Evolutionary conservation across 2,329 filamentous ascomycete genomes (phyloP).

Genomic region (Fusarium tuaranense): DNA sequence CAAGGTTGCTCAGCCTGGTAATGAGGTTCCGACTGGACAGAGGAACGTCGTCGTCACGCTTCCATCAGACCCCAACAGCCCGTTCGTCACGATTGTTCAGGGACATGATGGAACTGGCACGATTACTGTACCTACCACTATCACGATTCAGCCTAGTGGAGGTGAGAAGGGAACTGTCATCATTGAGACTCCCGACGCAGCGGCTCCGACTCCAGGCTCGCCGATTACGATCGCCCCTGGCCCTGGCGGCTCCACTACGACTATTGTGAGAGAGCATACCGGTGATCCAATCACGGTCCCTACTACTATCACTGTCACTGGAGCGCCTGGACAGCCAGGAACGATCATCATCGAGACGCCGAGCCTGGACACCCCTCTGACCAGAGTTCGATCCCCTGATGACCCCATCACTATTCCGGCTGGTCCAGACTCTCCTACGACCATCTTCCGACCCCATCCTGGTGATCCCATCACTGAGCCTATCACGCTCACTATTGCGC

Average conservation of each 20-base stretch:
- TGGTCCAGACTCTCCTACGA: conserved; percentile 2
- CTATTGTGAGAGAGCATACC: conserved; percentile 27
- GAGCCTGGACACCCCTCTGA: not conserved
- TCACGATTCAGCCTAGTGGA: conserved; percentile 17
- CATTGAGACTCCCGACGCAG: conserved; percentile 26
- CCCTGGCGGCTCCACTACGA: conserved; percentile 18
- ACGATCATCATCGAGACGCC: conserved; percentile 13
- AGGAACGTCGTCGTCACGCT: conserved; percentile 18
- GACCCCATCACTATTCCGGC: conserved; percentile 27
- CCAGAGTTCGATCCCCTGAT: conserved; percentile 7
- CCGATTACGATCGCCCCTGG: conserved; percentile 32
- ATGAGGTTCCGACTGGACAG: conserved; percentile 23
- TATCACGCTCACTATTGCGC: conserved; percentile 25
- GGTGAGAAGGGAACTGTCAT: conserved; percentile 27
- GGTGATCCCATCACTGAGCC: conserved; percentile 19
- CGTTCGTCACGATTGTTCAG: conserved; percentile 28
- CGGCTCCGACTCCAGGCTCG: conserved; percentile 5
- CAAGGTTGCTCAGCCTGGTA: not conserved
- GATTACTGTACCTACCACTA: conserved; percentile 30
- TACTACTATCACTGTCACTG: not conserved
- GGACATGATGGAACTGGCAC: conserved; percentile 6
- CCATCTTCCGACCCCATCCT: not conserved
- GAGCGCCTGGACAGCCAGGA: not conserved
- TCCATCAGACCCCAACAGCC: conserved; percentile 31
- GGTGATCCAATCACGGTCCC: not conserved